Percentiles rank a stretch among this genome's conserved stretches.
Evolutionary conservation across 2,329 filamentous ascomycete genomes (phyloP).

Genomic region (Huntiella bhutanensis): DNA sequence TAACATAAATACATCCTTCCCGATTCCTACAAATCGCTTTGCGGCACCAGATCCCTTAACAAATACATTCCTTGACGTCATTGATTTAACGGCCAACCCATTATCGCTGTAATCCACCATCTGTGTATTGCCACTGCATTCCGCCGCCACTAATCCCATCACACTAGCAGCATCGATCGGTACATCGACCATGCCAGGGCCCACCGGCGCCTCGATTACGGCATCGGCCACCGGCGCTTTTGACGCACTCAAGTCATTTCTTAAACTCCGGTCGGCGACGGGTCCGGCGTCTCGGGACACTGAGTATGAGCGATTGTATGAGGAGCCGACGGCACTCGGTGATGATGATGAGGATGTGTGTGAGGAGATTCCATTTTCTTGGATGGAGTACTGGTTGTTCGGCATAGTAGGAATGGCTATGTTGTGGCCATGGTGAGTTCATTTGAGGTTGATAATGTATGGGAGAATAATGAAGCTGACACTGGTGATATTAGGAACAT

Average conservation of each 20-base stretch:
- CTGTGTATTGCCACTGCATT: too few relatives aligned
- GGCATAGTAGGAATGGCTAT: slow-evolving; percentile 73
- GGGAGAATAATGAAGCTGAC: background rate
- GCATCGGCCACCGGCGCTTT: background rate
- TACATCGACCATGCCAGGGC: background rate
- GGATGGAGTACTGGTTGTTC: slow-evolving; percentile 74
- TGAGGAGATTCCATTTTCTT: slow-evolving; percentile 47
- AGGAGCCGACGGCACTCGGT: slow-evolving; percentile 7
- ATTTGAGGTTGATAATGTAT: slow-evolving; percentile 9
- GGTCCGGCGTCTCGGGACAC: background rate
- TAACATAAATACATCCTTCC: too few relatives aligned
- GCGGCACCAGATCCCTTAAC: background rate
- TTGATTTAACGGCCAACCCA: too few relatives aligned
- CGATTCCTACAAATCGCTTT: too few relatives aligned
- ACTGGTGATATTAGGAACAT: slow-evolving; percentile 54
- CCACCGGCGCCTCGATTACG: background rate
- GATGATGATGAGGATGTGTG: slow-evolving; percentile 13
- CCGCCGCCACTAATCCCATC: too few relatives aligned
- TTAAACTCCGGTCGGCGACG: background rate
- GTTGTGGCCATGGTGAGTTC: slow-evolving; percentile 81
- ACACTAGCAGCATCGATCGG: too few relatives aligned
- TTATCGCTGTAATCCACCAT: too few relatives aligned
- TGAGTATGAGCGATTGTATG: slow-evolving; percentile 11
- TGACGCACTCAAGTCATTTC: background rate
- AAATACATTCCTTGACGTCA: too few relatives aligned